A percentile compares a stretch with the other conserved stretches of the same genome.
These are phyloP conservation scores for Hyaloscypha bicolor DNA, from an alignment of 495 filamentous ascomycete genomes.

Conservation along the genomic window DNA sequence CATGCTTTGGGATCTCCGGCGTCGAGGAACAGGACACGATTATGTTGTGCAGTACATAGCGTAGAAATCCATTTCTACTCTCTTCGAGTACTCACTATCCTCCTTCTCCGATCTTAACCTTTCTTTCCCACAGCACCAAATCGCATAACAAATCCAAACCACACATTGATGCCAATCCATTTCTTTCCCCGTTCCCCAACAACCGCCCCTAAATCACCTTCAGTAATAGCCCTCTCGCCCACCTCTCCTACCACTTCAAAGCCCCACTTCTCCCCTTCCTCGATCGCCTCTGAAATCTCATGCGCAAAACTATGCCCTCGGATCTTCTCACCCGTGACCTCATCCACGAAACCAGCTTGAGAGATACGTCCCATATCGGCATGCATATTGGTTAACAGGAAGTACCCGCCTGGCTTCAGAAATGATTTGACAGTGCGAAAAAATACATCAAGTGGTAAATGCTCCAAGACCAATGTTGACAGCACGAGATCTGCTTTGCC, in stretches of 20 bases:
- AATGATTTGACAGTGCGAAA: conserved; percentile 54
- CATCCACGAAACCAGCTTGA: conserved; percentile 69
- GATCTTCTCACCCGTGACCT: conserved; percentile 58
- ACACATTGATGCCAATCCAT: conserved; percentile 68
- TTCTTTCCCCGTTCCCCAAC: conserved; percentile 64
- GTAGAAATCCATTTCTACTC: neutral
- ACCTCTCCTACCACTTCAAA: conserved; percentile 46
- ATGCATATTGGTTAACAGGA: conserved; percentile 77
- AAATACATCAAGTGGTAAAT: conserved; percentile 59
- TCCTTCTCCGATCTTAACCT: neutral
- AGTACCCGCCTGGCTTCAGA: conserved; percentile 46
- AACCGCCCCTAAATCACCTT: conserved; percentile 50
- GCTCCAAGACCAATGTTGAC: conserved; percentile 71
- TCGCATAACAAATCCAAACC: conserved; percentile 58
- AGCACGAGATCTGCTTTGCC: conserved; percentile 42
- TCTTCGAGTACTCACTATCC: neutral
- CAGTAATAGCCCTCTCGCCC: conserved; percentile 41
- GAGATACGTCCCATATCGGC: conserved; percentile 64
- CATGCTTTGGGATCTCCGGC: neutral
- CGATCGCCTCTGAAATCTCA: conserved; percentile 53
- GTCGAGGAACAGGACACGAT: neutral
- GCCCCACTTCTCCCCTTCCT: conserved; percentile 53
- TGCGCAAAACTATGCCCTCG: conserved; percentile 64
- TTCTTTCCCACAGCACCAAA: neutral
- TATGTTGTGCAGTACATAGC: neutral